phyloP scores from a whole-genome alignment of 2,329 filamentous ascomycete species.

The Aspergillus novoparasiticus region DNA sequence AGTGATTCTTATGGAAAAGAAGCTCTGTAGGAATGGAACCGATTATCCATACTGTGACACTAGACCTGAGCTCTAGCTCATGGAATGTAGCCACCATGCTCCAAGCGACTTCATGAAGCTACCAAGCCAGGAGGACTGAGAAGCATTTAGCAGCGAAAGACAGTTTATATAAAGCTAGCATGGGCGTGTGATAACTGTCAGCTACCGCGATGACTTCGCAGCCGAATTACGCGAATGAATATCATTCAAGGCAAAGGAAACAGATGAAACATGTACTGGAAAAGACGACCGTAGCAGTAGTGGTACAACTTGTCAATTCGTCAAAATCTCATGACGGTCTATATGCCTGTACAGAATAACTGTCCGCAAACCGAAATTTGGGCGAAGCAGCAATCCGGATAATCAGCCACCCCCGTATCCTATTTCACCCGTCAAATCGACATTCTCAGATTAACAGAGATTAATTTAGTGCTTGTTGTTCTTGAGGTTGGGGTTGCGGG shows the following conservation, averaged over 20 bases:
- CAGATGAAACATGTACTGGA: neutral
- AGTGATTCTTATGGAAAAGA: neutral
- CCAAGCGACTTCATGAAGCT: neutral
- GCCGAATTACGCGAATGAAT: neutral
- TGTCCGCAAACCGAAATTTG: slow-evolving; percentile 30
- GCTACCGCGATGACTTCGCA: neutral
- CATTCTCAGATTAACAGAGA: slow-evolving; percentile 20
- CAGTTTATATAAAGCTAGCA: neutral
- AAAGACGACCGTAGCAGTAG: slow-evolving; percentile 19
- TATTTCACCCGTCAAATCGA: slow-evolving; percentile 19
- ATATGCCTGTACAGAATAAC: slow-evolving; percentile 44
- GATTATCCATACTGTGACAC: neutral
- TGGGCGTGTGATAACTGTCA: neutral
- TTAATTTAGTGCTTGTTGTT: slow-evolving; percentile 39
- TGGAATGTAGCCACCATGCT: neutral
- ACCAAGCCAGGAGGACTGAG: neutral
- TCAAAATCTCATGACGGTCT: slow-evolving; percentile 39
- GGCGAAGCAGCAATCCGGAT: slow-evolving; percentile 24
- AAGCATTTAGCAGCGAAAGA: neutral
- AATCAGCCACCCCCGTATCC: slow-evolving; percentile 22
- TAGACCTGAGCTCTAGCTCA: neutral
- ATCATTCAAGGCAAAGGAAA: neutral
- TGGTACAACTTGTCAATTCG: slow-evolving; percentile 45
- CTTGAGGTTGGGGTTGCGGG: slow-evolving; percentile 67
- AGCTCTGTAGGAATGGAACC: neutral